Conservation (phyloP, 108 stramenopile genomes). For the Stephanodiscus triporus region DNA sequence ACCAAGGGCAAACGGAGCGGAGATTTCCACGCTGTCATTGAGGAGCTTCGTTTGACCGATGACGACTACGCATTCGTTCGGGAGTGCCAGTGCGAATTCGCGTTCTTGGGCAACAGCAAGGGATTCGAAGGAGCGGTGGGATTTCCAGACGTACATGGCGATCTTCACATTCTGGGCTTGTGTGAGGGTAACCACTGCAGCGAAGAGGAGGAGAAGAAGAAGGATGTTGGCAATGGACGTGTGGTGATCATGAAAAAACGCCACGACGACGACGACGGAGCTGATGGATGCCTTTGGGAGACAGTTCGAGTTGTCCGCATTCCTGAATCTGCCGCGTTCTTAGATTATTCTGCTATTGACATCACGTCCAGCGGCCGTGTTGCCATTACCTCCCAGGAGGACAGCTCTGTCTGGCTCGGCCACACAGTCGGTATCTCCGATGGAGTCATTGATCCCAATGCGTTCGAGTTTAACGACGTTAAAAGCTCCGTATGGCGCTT, state of each 20-base stretch:
- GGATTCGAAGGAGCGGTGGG: slow-evolving; percentile 79
- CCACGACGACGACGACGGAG: background rate
- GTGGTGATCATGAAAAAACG: slow-evolving; percentile 68
- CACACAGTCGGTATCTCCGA: slow-evolving; percentile 36
- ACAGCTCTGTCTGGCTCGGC: slow-evolving; percentile 72
- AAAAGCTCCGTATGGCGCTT: slow-evolving; percentile 52
- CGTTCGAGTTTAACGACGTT: slow-evolving; percentile 50
- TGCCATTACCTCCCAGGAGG: slow-evolving; percentile 74
- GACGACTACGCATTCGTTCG: slow-evolving; percentile 48
- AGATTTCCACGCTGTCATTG: slow-evolving; percentile 57
- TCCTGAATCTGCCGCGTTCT: slow-evolving; percentile 59
- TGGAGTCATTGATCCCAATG: slow-evolving; percentile 55
- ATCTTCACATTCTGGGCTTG: slow-evolving; percentile 62
- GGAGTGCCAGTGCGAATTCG: slow-evolving; percentile 56
- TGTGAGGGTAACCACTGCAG: slow-evolving; percentile 84
- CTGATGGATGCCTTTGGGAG: slow-evolving; percentile 56
- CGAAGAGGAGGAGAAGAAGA: slow-evolving; percentile 41
- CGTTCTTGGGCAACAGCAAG: slow-evolving; percentile 68
- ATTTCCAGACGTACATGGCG: slow-evolving; percentile 46
- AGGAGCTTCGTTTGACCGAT: slow-evolving; percentile 42
- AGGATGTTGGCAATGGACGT: slow-evolving; percentile 65
- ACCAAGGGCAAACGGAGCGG: background rate
- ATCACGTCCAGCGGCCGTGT: slow-evolving; percentile 55
- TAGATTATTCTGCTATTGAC: slow-evolving; percentile 75
- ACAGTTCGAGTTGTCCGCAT: slow-evolving; percentile 55